Conservation (phyloP, 1,284 basidiomycete genomes). For the Melanopsichium pennsylvanicum region DNA sequence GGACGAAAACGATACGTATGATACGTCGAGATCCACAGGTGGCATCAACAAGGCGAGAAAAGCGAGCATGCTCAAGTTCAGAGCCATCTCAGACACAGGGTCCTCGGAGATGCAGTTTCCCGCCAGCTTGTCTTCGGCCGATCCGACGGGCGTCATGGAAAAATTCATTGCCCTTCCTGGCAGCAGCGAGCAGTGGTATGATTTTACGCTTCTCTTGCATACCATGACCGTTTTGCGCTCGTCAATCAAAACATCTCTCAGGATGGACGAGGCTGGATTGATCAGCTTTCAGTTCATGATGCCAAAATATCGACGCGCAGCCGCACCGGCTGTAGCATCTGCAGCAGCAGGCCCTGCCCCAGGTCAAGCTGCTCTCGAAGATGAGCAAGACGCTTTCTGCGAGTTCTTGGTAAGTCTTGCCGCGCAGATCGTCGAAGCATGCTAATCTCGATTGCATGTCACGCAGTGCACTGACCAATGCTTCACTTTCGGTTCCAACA, state of each 20-base stretch:
- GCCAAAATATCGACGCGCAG: slow-evolving; percentile 37
- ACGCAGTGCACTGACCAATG: too few relatives aligned
- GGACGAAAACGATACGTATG: not conserved
- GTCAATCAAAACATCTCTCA: slow-evolving; percentile 54
- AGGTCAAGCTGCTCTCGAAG: slow-evolving; percentile 31
- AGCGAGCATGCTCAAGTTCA: slow-evolving; percentile 37
- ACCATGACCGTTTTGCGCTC: slow-evolving; percentile 48
- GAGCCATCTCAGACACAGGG: slow-evolving; percentile 32
- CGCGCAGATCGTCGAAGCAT: too few relatives aligned
- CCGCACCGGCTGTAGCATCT: not conserved
- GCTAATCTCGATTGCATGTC: too few relatives aligned
- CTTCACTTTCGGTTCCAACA: too few relatives aligned
- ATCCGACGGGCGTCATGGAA: slow-evolving; percentile 47
- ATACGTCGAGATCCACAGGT: not conserved
- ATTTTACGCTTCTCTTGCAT: slow-evolving; percentile 37
- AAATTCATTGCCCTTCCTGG: slow-evolving; percentile 36
- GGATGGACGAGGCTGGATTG: slow-evolving; percentile 54
- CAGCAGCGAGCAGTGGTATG: slow-evolving; percentile 41
- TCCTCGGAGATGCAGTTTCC: slow-evolving; percentile 52
- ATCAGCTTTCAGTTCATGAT: slow-evolving; percentile 61
- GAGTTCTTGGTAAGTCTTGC: slow-evolving; percentile 54
- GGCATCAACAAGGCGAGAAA: not conserved
- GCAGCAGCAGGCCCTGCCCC: slow-evolving; percentile 6
- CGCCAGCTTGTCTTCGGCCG: slow-evolving; percentile 31
- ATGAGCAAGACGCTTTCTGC: slow-evolving; percentile 52